These are phyloP conservation scores for Colletotrichum falcatum DNA, from an alignment of 2,329 filamentous ascomycete genomes.

Conservation along the genomic window DNA sequence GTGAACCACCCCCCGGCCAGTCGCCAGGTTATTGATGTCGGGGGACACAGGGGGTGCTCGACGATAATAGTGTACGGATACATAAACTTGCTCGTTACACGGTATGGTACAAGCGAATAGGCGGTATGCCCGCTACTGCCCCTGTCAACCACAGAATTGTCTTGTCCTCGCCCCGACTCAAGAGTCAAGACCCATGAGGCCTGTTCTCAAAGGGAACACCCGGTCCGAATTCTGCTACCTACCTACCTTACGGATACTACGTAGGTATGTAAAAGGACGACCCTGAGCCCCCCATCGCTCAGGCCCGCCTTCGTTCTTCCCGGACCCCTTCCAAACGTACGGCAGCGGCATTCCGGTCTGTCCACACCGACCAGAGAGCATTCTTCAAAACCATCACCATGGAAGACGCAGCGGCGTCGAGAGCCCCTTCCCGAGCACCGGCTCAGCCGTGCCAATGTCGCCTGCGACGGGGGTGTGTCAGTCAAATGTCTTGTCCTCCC, in stretches of 20 bases:
- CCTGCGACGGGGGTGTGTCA: slow-evolving; percentile 51
- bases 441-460: slow-evolving; percentile 77
- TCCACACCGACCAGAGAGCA: slow-evolving; percentile 11
- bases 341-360: neutral
- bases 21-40: slow-evolving; percentile 14
- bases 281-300: neutral
- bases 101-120: neutral
- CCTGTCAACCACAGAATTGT: neutral
- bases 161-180: slow-evolving; percentile 19
- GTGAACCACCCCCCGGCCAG: slow-evolving; percentile 18
- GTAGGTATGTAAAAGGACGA: too few relatives aligned
- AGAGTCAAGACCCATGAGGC: slow-evolving; percentile 31
- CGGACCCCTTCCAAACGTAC: neutral
- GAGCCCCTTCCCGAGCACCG: slow-evolving; percentile 70
- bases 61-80: too few relatives aligned
- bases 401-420: slow-evolving; percentile 74
- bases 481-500: slow-evolving; percentile 20
- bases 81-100: slow-evolving; percentile 18
- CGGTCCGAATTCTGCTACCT: slow-evolving; percentile 8
- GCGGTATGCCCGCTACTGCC: slow-evolving; percentile 13
- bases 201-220: slow-evolving; percentile 13
- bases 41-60: neutral
- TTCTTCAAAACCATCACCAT: slow-evolving; percentile 60
- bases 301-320: neutral
- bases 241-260: too few relatives aligned